phyloP scores from a whole-genome alignment of 2,329 filamentous ascomycete species.

The Exophiala sideris region DNA sequence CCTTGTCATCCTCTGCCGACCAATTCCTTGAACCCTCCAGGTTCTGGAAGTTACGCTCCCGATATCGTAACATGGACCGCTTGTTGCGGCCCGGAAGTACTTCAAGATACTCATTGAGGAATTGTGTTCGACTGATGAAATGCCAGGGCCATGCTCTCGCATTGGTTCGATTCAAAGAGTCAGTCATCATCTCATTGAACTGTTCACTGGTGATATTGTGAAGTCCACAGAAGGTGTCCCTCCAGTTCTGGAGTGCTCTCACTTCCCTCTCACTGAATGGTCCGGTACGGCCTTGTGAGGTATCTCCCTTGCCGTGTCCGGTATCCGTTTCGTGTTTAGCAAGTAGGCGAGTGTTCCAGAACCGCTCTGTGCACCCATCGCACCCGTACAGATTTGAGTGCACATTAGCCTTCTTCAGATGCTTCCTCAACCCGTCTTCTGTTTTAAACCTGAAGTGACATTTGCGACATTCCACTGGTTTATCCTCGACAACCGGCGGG shows the following conservation, averaged over 20 bases:
- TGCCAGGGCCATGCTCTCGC: constrained; percentile 12
- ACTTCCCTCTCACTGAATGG: constrained; percentile 22
- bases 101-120: constrained; percentile 37
- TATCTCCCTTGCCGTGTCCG: constrained; percentile 16
- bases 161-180: constrained; percentile 13
- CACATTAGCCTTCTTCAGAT: constrained; percentile 12
- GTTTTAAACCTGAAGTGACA: constrained; percentile 14
- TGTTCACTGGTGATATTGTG: constrained; percentile 19
- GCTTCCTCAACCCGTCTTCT: constrained; percentile 1
- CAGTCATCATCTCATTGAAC: constrained; percentile 30
- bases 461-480: constrained; percentile 7
- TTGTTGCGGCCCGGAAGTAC: constrained; percentile 37
- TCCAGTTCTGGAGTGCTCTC: constrained; percentile 22
- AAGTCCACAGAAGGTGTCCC: constrained; percentile 24
- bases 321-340: constrained; percentile 19
- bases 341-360: constrained; percentile 12
- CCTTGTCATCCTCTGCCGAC: constrained; percentile 40
- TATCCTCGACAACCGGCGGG: neutral
- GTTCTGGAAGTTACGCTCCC: constrained; percentile 42
- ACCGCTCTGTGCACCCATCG: constrained; percentile 11
- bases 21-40: constrained; percentile 38
- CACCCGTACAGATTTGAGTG: constrained; percentile 13
- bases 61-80: constrained; percentile 41
- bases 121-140: constrained; percentile 33
- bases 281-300: constrained; percentile 15